Evolutionary conservation across 805 yeast genomes (phyloP), one percentile per base, ranked within the genome.

Genomic region (Pichia nanzhaoensis): DNA sequence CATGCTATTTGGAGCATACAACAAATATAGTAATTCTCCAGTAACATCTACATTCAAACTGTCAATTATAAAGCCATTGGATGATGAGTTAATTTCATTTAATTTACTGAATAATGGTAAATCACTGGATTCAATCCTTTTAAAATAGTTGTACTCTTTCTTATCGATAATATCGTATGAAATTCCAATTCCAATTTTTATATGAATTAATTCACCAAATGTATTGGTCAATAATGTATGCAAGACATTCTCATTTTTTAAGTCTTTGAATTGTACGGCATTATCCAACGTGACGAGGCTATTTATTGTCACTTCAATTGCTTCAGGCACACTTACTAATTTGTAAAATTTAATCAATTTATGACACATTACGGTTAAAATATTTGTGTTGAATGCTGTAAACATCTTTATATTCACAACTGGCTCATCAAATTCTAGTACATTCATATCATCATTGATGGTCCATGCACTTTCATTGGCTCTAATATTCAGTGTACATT

Each of bases 21-120:
- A 14, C 38, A 43, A 24, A 39, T 38, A 43, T 3, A 43, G 18
- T 16, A 45, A 47, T 13, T 39, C 40, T 14, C 40, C 49, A 6
- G 38, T 46, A 12, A 34, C 19, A 8, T 42, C 43, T 17, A 35
- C 16, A n/a, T 41, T 46, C 34, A 43, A 39, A 6, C 39, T 33
- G 21, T 43, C 42, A 16, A 42, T 37, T 5, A 35, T 24, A 33
- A 42, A 16, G 9, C 10, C 10, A 13, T 22, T n/a, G 2, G 31
- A 28, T 18, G 10, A n/a, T 33, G 20, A 19, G 13, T 19, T 39
- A 12, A 53, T 16, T 13, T 40, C 34, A 34, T 53, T 48, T n/a
- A 54, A 27, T 32, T 51, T 50, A 3, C 27, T n/a, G 36, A 53
- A 47, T 4, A 54, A 21, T 4, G 57, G 55, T 13, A 50, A n/a